These are phyloP conservation scores for Penstemon newberryi DNA, from an alignment of 257 asterid genomes.

Conservation along the genomic window DNA sequence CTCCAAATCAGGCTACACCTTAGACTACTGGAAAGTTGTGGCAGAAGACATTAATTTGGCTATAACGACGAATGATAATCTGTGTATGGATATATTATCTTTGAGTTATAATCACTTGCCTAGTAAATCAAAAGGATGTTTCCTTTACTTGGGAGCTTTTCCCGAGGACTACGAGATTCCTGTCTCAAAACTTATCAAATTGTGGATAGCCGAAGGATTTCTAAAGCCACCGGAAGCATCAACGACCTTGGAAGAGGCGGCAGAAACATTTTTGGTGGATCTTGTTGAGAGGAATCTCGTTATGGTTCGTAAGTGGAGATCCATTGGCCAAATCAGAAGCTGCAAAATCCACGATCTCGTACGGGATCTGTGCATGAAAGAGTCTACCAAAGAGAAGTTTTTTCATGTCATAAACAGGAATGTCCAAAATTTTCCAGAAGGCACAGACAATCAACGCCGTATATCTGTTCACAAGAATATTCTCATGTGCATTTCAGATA, in stretches of 20 bases:
- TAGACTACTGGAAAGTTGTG: slow-evolving; percentile 24
- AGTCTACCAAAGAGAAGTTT: slow-evolving; percentile 26
- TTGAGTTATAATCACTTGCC: slow-evolving; percentile 41
- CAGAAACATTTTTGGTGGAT: not conserved
- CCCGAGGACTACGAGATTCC: slow-evolving; percentile 34
- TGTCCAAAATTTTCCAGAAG: not conserved
- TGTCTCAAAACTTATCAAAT: slow-evolving; percentile 28
- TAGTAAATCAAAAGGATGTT: slow-evolving; percentile 31
- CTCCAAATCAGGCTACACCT: not conserved
- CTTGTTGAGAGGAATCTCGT: slow-evolving; percentile 35
- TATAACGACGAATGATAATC: not conserved
- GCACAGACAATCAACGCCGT: not conserved
- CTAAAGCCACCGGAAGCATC: not conserved
- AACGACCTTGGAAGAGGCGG: slow-evolving; percentile 19
- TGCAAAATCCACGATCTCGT: slow-evolving; percentile 31
- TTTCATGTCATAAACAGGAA: slow-evolving; percentile 24
- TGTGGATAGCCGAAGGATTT: slow-evolving; percentile 48
- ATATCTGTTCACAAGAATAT: slow-evolving; percentile 32
- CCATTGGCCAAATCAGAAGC: slow-evolving; percentile 11
- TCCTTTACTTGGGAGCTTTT: slow-evolving; percentile 44
- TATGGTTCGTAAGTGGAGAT: not conserved
- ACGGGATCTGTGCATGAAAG: slow-evolving; percentile 27
- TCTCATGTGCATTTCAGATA: slow-evolving; percentile 31
- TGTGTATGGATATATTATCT: slow-evolving; percentile 25
- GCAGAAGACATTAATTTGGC: slow-evolving; percentile 24